Evolutionary conservation across 2,329 filamentous ascomycete genomes (phyloP).

Genomic region (Penicillium expansum): DNA sequence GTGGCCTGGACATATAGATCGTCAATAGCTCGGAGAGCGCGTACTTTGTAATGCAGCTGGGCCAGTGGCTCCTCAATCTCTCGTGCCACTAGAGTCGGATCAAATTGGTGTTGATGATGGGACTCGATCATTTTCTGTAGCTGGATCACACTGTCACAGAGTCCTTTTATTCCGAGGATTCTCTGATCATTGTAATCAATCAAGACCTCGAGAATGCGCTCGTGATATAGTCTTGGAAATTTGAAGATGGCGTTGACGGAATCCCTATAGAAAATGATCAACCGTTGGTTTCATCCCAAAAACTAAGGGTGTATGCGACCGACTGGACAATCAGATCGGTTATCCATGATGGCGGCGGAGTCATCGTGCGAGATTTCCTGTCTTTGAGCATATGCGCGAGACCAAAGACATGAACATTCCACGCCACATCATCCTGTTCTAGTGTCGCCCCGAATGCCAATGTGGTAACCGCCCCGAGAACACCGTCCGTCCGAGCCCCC

Average conservation of each 20-base stretch:
- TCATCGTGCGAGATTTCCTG: background rate
- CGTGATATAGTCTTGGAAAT: constrained; percentile 6
- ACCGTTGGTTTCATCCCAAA: background rate
- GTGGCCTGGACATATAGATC: background rate
- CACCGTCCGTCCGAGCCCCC: constrained; percentile 17
- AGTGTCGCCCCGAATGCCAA: constrained; percentile 27
- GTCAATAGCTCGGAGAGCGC: background rate
- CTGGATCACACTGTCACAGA: constrained; percentile 1
- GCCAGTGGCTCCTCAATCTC: constrained; percentile 4
- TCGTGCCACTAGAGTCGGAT: background rate
- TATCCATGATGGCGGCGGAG: background rate
- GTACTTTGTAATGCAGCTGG: background rate
- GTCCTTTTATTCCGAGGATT: background rate
- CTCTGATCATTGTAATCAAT: background rate
- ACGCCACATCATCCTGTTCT: constrained; percentile 13
- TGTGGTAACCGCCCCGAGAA: constrained; percentile 24
- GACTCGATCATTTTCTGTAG: constrained; percentile 2
- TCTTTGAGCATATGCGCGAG: constrained; percentile 9
- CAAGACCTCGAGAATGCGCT: background rate
- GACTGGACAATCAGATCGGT: background rate
- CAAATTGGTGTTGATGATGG: background rate
- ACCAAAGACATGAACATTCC: constrained; percentile 24
- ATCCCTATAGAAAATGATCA: background rate
- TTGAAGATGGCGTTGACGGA: background rate
- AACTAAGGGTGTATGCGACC: background rate